Conservation (phyloP, 192 early-diverging fungal genomes). For the Dimargaris xerosporica region DNA sequence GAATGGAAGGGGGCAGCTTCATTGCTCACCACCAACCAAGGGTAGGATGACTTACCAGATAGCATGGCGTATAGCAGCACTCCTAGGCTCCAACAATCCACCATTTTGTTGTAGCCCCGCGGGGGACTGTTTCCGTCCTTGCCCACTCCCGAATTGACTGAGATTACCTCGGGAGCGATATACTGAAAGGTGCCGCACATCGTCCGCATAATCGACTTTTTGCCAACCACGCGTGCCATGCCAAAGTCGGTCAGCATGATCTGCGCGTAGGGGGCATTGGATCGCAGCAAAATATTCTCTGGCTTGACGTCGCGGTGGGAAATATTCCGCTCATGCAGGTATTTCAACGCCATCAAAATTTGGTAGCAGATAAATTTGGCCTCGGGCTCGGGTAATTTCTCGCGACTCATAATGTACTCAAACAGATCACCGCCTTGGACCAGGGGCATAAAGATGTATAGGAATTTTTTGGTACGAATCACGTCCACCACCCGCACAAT, state of each 20-base stretch:
- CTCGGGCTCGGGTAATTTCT: conserved; percentile 59
- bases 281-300: conserved; percentile 50
- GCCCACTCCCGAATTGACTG: conserved; percentile 10
- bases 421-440: conserved; percentile 79
- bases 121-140: conserved; percentile 20
- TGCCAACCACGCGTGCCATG: conserved; percentile 65
- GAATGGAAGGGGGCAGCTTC: too few relatives aligned
- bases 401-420: conserved; percentile 54
- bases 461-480: conserved; percentile 33
- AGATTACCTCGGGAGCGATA: conserved; percentile 66
- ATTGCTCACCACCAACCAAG: too few relatives aligned
- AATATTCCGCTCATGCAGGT: conserved; percentile 65
- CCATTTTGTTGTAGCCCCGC: conserved; percentile 35
- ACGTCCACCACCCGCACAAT: conserved; percentile 54
- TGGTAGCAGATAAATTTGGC: conserved; percentile 60
- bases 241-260: conserved; percentile 84
- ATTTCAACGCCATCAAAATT: conserved; percentile 54
- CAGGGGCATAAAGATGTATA: conserved; percentile 63
- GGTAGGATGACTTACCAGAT: conserved; percentile 15
- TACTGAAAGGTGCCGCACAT: conserved; percentile 80
- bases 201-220: conserved; percentile 62
- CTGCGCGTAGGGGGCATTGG: conserved; percentile 32
- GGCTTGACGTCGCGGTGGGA: conserved; percentile 70
- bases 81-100: conserved; percentile 60
- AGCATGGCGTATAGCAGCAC: conserved; percentile 70